These are phyloP conservation scores for Ligustrum vulgare DNA, from an alignment of 257 asterid species.

Conservation along the genomic window DNA sequence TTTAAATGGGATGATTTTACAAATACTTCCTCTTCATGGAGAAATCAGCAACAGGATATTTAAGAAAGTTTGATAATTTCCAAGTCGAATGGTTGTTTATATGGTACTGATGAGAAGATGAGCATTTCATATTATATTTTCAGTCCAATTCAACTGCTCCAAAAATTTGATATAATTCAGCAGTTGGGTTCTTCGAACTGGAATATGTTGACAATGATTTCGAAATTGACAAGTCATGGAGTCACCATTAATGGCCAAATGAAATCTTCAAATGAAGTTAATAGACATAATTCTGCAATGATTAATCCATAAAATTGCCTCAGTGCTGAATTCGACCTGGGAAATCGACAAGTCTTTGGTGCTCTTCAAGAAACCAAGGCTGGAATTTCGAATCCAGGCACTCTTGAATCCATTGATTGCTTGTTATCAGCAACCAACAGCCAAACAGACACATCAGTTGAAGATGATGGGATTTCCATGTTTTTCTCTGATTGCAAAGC, in stretches of 20 bases:
- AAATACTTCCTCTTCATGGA: constrained; percentile 6
- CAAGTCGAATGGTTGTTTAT: constrained; percentile 3
- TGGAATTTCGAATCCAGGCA: constrained; percentile 4
- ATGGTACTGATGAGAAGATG: neutral
- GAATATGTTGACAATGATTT: neutral
- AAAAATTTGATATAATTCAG: neutral
- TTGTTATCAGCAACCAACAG: constrained; percentile 37
- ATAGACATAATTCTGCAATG: constrained; percentile 13
- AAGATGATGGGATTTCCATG: no score
- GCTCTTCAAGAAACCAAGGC: constrained; percentile 15
- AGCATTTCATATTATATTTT: neutral
- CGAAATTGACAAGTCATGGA: constrained; percentile 10
- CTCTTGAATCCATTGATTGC: constrained; percentile 43
- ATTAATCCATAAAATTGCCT: constrained; percentile 13
- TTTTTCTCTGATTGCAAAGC: no score
- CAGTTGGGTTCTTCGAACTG: neutral
- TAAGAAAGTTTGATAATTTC: constrained; percentile 10
- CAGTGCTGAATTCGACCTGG: constrained; percentile 12
- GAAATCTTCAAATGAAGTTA: constrained; percentile 11
- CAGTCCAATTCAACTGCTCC: neutral
- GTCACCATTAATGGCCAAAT: neutral
- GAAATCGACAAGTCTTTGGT: neutral
- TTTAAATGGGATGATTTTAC: constrained; percentile 29
- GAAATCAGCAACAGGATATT: constrained; percentile 12
- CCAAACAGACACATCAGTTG: constrained; percentile 36